Percentiles rank a stretch among this genome's conserved stretches.
These are phyloP conservation scores for Fusarium sp. DNA, from an alignment of 2,329 filamentous ascomycete species.

Conservation along the genomic window DNA sequence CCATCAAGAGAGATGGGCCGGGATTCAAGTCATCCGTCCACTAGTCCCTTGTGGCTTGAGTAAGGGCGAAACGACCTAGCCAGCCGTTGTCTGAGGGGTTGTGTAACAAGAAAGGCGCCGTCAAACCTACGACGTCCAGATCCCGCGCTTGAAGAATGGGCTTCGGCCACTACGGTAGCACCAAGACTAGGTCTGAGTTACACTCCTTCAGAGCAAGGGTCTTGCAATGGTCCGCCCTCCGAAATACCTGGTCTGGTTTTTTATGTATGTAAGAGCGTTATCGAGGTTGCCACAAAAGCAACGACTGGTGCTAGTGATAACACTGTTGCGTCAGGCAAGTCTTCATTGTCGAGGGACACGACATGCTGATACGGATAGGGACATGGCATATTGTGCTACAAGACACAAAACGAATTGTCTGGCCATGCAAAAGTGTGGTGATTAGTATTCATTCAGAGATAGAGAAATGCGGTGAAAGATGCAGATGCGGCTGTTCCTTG, in stretches of 20 bases:
- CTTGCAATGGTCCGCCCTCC: neutral
- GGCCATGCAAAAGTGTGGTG: neutral
- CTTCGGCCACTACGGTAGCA: conserved; percentile 13
- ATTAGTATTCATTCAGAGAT: conserved; percentile 2
- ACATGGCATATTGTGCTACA: conserved; percentile 13
- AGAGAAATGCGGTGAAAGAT: conserved; percentile 28
- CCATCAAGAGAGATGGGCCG: neutral
- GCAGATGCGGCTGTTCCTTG: conserved; percentile 30
- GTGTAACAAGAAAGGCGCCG: conserved; percentile 26
- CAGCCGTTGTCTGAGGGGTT: conserved; percentile 10
- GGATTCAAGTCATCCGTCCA: conserved; percentile 12
- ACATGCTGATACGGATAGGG: conserved; percentile 14
- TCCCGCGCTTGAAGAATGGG: conserved; percentile 22
- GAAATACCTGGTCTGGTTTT: neutral
- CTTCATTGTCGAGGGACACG: neutral
- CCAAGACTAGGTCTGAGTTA: conserved; percentile 7
- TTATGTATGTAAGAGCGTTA: neutral
- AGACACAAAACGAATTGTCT: neutral
- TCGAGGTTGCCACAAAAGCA: conserved; percentile 1
- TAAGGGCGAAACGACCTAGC: conserved; percentile 20
- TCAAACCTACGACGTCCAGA: conserved; percentile 18
- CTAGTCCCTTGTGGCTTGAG: conserved; percentile 35
- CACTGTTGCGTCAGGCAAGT: neutral
- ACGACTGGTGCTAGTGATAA: neutral
- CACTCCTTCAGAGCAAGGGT: conserved; percentile 12